A percentile compares a stretch with the other conserved stretches of the same genome.
phyloP scores from a whole-genome alignment of 257 asterid species.

The Solanum chmielewskii region DNA sequence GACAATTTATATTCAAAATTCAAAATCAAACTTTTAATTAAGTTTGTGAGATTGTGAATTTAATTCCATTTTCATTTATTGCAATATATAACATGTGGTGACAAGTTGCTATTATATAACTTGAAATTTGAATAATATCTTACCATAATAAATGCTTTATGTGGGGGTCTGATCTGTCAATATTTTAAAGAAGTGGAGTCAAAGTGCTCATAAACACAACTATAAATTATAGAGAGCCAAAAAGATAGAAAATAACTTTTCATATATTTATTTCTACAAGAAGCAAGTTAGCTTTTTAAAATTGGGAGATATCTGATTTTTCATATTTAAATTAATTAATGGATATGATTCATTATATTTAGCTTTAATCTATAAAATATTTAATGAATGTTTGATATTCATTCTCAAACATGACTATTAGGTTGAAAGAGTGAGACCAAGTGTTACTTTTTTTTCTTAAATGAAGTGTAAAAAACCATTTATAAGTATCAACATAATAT shows the following conservation, averaged over 20 bases:
- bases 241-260: too few species aligned
- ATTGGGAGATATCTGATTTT: background rate
- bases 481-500: background rate
- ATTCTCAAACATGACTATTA: background rate
- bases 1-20: background rate
- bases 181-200: background rate
- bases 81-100: background rate
- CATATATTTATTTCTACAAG: background rate
- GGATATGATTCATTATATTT: background rate
- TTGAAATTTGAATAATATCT: background rate
- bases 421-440: background rate
- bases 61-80: background rate
- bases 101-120: background rate
- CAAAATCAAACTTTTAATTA: background rate
- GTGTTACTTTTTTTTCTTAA: background rate
- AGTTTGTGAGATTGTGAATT: background rate
- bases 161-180: background rate
- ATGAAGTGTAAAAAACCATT: background rate
- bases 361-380: background rate
- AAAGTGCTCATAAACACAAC: background rate
- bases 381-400: background rate
- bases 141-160: background rate
- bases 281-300: background rate
- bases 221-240: background rate
- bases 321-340: too few species aligned